Evolutionary conservation across 352 stramenopile genomes (phyloP).

Genomic region (Stramenopiles sp.): DNA sequence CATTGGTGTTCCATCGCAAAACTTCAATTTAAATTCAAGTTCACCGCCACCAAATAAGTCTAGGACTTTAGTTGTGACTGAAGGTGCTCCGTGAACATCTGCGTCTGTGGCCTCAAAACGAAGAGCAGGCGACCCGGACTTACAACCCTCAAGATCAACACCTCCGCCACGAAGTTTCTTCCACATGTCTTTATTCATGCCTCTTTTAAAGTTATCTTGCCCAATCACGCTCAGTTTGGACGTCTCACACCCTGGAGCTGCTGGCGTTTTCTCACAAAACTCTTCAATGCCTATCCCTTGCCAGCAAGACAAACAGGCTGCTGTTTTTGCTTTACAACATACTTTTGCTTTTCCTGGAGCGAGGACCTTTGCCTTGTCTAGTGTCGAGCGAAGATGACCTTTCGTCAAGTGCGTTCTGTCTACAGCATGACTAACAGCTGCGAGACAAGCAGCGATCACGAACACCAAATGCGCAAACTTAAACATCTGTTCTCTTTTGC

Average conservation of each 20-base stretch:
- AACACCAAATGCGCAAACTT: no score
- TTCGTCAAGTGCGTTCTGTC: no score
- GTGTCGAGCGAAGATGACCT: no score
- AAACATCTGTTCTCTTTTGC: no score
- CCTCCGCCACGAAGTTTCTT: neutral
- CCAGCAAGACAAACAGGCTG: neutral
- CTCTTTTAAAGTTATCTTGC: neutral
- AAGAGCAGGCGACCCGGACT: neutral
- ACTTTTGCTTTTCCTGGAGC: neutral
- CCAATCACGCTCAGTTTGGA: neutral
- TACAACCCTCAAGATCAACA: neutral
- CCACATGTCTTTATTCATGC: neutral
- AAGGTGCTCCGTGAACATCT: neutral
- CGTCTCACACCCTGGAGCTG: neutral
- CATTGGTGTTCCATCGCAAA: neutral
- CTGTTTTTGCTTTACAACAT: neutral
- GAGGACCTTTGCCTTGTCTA: no score
- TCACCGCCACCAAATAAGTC: neutral
- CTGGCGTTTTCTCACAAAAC: neutral
- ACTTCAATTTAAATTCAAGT: neutral
- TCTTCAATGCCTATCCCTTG: neutral
- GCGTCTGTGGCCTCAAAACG: neutral
- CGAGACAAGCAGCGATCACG: no score
- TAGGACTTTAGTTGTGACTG: neutral
- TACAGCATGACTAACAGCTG: no score